These are phyloP conservation scores for Nicotiana knightiana DNA, from an alignment of 257 asterid species.

Conservation along the genomic window DNA sequence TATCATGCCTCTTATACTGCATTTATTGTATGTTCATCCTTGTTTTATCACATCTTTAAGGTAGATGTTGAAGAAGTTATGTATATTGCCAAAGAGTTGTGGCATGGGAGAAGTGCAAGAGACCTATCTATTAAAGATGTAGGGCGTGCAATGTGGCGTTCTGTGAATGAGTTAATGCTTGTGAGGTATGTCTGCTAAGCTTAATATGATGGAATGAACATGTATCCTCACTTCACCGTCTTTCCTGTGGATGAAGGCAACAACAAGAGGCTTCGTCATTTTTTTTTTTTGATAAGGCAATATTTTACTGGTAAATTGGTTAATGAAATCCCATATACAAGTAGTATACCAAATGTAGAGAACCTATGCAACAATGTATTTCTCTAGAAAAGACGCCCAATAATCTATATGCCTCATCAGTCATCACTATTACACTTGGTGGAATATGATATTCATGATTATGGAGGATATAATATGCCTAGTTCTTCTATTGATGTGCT, in stretches of 20 bases:
- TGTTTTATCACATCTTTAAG: constrained; percentile 33
- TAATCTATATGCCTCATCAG: background rate
- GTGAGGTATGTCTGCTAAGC: constrained; percentile 47
- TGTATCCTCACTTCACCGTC: background rate
- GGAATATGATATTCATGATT: background rate
- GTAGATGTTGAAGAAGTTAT: constrained; percentile 90
- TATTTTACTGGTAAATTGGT: background rate
- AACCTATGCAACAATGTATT: background rate
- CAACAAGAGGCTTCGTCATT: too few relatives aligned
- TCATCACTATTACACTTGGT: background rate
- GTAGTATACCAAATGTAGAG: background rate
- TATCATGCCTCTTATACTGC: background rate
- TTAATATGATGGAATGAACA: background rate
- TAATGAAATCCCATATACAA: background rate
- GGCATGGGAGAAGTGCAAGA: constrained; percentile 95
- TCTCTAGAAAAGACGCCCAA: background rate
- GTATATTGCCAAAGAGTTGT: constrained; percentile 83
- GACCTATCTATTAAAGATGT: constrained; percentile 71
- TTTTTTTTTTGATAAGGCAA: background rate
- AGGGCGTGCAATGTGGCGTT: constrained; percentile 99
- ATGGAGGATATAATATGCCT: background rate
- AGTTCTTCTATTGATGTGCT: background rate
- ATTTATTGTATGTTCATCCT: background rate
- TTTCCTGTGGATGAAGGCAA: background rate
- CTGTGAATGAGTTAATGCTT: constrained; percentile 77